Evolutionary conservation across 345 rosid genomes (phyloP).

Genomic region (Eucalyptus viminalis): DNA sequence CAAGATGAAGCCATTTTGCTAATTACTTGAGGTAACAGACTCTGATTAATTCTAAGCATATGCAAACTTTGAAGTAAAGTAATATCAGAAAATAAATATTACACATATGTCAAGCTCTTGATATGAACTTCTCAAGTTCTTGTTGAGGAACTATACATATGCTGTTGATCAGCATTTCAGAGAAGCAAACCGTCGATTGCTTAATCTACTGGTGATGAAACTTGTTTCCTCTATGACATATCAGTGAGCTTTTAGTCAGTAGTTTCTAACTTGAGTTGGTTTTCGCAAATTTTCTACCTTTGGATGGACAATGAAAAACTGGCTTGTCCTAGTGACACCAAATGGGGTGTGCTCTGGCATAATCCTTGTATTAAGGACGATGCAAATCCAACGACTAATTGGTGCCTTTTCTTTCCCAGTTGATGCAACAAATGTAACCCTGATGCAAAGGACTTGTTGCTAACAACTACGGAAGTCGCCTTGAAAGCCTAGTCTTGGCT

Average conservation of each 20-base stretch:
- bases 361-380: background rate
- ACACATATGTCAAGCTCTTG: background rate
- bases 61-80: background rate
- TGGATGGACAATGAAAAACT: background rate
- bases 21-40: background rate
- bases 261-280: background rate
- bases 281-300: background rate
- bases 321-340: background rate
- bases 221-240: background rate
- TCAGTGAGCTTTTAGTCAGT: background rate
- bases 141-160: background rate
- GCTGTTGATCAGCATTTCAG: background rate
- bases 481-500: background rate
- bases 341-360: background rate
- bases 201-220: background rate
- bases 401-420: background rate
- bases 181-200: background rate
- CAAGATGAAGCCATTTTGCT: background rate
- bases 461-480: background rate
- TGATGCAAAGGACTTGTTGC: background rate
- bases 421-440: background rate
- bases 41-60: background rate
- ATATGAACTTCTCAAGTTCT: background rate
- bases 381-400: background rate
- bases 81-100: background rate